These are phyloP conservation scores for Colletotrichum noveboracense DNA, from an alignment of 2,329 filamentous ascomycete species.

Conservation along the genomic window DNA sequence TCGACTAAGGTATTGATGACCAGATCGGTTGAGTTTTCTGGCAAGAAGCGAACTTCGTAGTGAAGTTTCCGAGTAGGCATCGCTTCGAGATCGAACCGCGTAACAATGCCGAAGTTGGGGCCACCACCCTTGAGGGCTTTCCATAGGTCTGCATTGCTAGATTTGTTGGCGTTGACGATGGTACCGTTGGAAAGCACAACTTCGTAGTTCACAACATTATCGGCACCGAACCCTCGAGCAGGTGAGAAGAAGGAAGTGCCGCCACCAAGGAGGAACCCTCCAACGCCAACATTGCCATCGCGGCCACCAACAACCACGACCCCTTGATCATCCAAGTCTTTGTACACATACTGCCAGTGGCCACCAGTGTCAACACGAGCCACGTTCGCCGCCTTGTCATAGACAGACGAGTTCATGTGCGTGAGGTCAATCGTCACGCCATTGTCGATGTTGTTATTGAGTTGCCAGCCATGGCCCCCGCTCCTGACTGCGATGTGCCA, in stretches of 20 bases:
- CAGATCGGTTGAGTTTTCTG: not conserved
- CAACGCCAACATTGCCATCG: slow-evolving; percentile 36
- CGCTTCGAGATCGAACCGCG: slow-evolving; percentile 16
- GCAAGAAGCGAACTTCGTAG: not conserved
- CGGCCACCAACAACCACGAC: slow-evolving; percentile 49
- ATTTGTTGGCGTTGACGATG: slow-evolving; percentile 42
- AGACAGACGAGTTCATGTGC: slow-evolving; percentile 20
- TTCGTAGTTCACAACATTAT: slow-evolving; percentile 43
- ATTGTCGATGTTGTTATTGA: slow-evolving; percentile 25
- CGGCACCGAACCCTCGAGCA: slow-evolving; percentile 40
- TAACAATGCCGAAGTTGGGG: slow-evolving; percentile 50
- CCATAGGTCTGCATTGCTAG: slow-evolving; percentile 43
- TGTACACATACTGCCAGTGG: slow-evolving; percentile 16
- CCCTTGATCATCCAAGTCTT: not conserved
- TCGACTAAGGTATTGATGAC: slow-evolving; percentile 28
- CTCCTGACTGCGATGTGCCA: slow-evolving; percentile 52
- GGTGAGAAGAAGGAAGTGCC: slow-evolving; percentile 25
- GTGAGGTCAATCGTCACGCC: slow-evolving; percentile 34
- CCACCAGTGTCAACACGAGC: slow-evolving; percentile 27
- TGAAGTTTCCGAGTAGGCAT: not conserved
- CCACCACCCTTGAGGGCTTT: slow-evolving; percentile 51
- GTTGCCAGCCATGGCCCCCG: slow-evolving; percentile 48
- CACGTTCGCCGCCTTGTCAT: slow-evolving; percentile 20
- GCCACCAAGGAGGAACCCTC: slow-evolving; percentile 32
- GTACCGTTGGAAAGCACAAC: slow-evolving; percentile 47